phyloP scores from a whole-genome alignment of 2,329 filamentous ascomycete species.

The Metarhizium guizhouense region DNA sequence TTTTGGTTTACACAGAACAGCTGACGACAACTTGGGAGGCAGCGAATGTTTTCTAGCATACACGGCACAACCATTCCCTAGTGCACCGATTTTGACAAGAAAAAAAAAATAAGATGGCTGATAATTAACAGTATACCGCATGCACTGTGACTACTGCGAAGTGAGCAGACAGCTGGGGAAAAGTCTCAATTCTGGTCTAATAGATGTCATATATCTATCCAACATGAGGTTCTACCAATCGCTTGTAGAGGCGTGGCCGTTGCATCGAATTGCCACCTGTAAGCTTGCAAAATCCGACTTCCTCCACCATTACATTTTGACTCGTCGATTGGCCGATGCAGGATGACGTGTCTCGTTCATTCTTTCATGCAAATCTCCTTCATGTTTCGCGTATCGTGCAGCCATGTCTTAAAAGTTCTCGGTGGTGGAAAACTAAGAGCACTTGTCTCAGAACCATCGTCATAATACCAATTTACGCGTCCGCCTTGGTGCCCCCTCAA shows the following conservation, averaged over 20 bases:
- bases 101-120: too few relatives aligned
- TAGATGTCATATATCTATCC: neutral
- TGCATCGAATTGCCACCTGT: too few relatives aligned
- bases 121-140: too few relatives aligned
- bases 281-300: too few relatives aligned
- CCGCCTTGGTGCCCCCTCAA: neutral
- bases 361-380: too few relatives aligned
- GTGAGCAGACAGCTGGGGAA: neutral
- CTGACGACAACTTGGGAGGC: neutral
- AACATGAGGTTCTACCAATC: neutral
- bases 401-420: slow-evolving; percentile 12
- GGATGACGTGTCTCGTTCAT: too few relatives aligned
- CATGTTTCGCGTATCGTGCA: too few relatives aligned
- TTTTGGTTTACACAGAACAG: neutral
- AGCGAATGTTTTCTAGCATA: neutral
- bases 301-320: too few relatives aligned
- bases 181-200: neutral
- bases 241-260: too few relatives aligned
- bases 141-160: too few relatives aligned
- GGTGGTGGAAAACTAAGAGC: slow-evolving; percentile 12
- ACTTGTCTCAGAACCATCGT: neutral
- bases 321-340: too few relatives aligned
- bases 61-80: neutral
- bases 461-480: neutral
- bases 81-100: neutral